Percentiles rank a stretch among this genome's conserved stretches.
Conservation (phyloP, 345 rosid genomes). For the Gossypium turneri region DNA sequence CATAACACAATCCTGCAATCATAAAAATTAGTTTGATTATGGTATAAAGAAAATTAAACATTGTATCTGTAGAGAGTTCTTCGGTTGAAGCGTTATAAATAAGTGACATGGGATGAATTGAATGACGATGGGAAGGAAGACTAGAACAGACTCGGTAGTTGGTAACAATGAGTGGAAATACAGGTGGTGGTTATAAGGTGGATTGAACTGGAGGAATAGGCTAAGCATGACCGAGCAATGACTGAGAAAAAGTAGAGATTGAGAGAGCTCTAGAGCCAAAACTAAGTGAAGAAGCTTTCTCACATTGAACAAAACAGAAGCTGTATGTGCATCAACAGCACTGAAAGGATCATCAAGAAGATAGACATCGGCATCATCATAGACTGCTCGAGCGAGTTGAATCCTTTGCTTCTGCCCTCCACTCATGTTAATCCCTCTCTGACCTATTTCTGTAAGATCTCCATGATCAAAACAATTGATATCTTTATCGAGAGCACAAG, state of each 20-base stretch:
- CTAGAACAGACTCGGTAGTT: too few relatives aligned
- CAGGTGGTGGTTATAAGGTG: too few relatives aligned
- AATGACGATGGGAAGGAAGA: too few relatives aligned
- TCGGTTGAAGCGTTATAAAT: slow-evolving; percentile 32
- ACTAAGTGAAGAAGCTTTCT: slow-evolving; percentile 18
- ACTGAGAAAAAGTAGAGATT: too few relatives aligned
- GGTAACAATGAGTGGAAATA: too few relatives aligned
- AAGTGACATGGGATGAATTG: too few relatives aligned
- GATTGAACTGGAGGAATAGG: too few relatives aligned
- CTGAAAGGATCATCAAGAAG: slow-evolving; percentile 84
- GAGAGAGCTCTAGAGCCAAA: too few relatives aligned
- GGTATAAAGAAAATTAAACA: slow-evolving; percentile 1
- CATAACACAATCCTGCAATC: slow-evolving; percentile 72
- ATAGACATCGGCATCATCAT: slow-evolving; percentile 67
- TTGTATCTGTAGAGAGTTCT: slow-evolving; percentile 12
- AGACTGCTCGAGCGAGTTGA: slow-evolving; percentile 76
- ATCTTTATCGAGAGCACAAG: slow-evolving; percentile 74
- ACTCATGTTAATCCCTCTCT: slow-evolving; percentile 85
- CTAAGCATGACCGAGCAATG: too few relatives aligned
- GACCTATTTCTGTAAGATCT: slow-evolving; percentile 79
- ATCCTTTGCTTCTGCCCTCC: slow-evolving; percentile 91
- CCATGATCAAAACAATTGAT: slow-evolving; percentile 57
- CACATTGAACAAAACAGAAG: slow-evolving; percentile 63
- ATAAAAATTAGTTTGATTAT: not conserved
- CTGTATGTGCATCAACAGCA: slow-evolving; percentile 82